These are phyloP conservation scores for Chenopodium formosanum DNA, from an alignment of 148 eudicot species.

Conservation along the genomic window DNA sequence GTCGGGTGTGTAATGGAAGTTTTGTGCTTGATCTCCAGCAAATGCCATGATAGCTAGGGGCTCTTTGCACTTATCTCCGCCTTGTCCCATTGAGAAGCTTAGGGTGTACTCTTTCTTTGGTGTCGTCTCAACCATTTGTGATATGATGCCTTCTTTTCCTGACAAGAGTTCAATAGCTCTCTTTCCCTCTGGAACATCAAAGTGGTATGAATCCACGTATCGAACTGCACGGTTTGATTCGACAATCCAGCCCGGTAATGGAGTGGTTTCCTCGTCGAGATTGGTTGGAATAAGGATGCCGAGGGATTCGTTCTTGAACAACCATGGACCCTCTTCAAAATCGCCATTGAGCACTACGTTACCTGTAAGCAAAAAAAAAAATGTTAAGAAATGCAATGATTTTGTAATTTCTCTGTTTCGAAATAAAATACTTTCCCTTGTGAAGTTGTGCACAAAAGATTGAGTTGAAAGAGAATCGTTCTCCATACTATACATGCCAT, in stretches of 20 bases:
- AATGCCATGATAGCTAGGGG: constrained; percentile 92
- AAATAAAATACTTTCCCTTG: too few relatives aligned
- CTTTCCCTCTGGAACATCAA: constrained; percentile 70
- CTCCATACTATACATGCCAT: too few relatives aligned
- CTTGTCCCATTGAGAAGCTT: constrained; percentile 72
- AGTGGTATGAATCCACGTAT: constrained; percentile 82
- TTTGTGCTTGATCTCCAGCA: constrained; percentile 93
- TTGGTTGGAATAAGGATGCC: constrained; percentile 92
- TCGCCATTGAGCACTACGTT: constrained; percentile 86
- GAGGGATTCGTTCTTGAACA: constrained; percentile 79
- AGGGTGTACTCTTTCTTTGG: constrained; percentile 69
- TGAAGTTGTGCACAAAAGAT: too few relatives aligned
- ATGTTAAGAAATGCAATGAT: neutral
- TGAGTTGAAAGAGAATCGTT: too few relatives aligned
- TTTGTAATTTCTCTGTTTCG: neutral
- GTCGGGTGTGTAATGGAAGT: constrained; percentile 63
- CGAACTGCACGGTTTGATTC: constrained; percentile 93
- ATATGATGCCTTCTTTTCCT: constrained; percentile 94
- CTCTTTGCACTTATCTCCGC: constrained; percentile 71
- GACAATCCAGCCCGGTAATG: constrained; percentile 92
- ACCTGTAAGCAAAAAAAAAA: constrained; percentile 33
- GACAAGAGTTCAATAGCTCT: constrained; percentile 84
- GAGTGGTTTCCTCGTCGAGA: constrained; percentile 73
- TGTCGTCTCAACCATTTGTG: constrained; percentile 83
- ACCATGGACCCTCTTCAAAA: constrained; percentile 93